phyloP scores from a whole-genome alignment of 768 basidiomycete species.

The Gyrodon lividus region DNA sequence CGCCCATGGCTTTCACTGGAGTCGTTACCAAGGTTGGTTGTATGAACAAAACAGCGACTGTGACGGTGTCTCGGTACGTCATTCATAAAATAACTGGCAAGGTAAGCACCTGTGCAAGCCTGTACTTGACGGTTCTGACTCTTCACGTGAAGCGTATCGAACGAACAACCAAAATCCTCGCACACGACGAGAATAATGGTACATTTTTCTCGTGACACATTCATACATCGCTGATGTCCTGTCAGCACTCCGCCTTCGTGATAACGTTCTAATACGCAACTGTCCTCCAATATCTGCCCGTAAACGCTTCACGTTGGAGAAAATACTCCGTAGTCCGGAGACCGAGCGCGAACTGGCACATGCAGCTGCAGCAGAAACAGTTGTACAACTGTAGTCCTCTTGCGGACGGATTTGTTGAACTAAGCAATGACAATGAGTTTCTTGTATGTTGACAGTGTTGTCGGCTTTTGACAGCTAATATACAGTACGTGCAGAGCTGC shows the following conservation, averaged over 20 bases:
- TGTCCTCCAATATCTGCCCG: conserved; percentile 78
- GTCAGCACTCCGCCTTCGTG: conserved; percentile 62
- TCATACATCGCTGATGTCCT: conserved; percentile 6
- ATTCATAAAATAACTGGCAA: conserved; percentile 76
- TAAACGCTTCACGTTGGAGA: conserved; percentile 74
- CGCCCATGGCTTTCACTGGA: conserved; percentile 74
- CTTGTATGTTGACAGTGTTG: neutral
- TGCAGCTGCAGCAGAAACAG: conserved; percentile 1
- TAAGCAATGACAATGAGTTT: neutral
- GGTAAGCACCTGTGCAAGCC: conserved; percentile 40
- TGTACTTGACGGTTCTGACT: neutral
- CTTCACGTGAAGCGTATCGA: conserved; percentile 55
- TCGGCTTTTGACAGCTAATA: neutral
- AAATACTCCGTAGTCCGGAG: conserved; percentile 66
- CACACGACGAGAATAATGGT: conserved; percentile 76
- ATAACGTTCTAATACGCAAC: conserved; percentile 75
- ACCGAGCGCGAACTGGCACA: conserved; percentile 48
- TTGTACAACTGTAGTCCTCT: neutral
- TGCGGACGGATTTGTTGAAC: too few relatives aligned
- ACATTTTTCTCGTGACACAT: conserved; percentile 26
- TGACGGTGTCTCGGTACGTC: conserved; percentile 73
- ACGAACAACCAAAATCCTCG: conserved; percentile 73
- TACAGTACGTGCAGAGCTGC: too few relatives aligned
- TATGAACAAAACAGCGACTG: conserved; percentile 85
- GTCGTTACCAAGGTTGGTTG: conserved; percentile 76